A percentile compares a stretch with the other conserved stretches of the same genome.
Evolutionary conservation across 352 stramenopile species (phyloP).

Genomic region (Plasmopara halstedii): DNA sequence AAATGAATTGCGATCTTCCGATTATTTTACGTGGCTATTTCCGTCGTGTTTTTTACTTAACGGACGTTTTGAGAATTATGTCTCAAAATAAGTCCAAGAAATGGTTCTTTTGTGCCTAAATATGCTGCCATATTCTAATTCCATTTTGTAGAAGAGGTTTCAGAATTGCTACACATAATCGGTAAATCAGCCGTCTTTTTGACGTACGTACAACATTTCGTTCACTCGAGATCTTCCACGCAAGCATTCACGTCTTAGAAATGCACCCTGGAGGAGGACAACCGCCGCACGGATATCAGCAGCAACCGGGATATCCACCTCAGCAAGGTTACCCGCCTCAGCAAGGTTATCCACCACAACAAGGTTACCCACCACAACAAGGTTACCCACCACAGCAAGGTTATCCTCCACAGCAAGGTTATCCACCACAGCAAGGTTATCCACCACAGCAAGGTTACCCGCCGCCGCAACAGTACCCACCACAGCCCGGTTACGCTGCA

Average conservation of each 20-base stretch:
- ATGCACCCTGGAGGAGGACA: constrained; percentile 23
- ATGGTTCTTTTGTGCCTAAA: too few species aligned
- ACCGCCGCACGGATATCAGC: constrained; percentile 21
- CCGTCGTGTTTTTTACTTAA: too few species aligned
- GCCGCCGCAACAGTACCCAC: constrained; percentile 29
- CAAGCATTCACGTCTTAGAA: background rate
- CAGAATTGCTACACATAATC: too few species aligned
- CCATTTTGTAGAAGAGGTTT: too few species aligned
- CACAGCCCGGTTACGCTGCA: constrained; percentile 16
- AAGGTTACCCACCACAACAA: constrained; percentile 26
- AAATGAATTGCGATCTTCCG: too few species aligned
- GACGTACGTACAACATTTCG: too few species aligned
- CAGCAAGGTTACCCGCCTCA: constrained; percentile 25
- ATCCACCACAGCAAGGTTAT: constrained; percentile 4
- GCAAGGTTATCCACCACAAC: background rate
- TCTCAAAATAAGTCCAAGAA: too few species aligned
- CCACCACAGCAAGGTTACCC: constrained; percentile 30
- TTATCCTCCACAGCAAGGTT: constrained; percentile 3
- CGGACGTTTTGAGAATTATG: too few species aligned
- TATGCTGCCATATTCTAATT: too few species aligned
- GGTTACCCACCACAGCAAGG: constrained; percentile 14
- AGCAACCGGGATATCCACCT: constrained; percentile 23
- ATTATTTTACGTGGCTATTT: too few species aligned
- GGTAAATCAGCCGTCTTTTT: too few species aligned
- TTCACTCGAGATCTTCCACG: background rate